Conservation (phyloP, 768 basidiomycete species). For the Tubosaeta brunneosetosa region DNA sequence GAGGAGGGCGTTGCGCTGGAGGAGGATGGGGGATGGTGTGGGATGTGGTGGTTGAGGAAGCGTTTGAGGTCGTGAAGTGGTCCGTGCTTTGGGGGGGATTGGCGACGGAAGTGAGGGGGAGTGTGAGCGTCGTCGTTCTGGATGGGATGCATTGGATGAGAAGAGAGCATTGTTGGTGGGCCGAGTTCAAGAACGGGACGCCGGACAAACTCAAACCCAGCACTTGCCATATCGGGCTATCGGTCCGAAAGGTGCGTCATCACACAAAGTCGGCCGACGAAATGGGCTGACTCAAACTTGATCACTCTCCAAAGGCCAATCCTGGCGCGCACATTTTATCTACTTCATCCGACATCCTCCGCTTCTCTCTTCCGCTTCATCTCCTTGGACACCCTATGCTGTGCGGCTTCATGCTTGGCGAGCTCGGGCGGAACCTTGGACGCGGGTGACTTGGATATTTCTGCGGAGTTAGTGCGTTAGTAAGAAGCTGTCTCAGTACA, state of each 20-base stretch:
- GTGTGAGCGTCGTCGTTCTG: background rate
- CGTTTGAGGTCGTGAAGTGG: conserved; percentile 91
- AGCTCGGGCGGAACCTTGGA: conserved; percentile 86
- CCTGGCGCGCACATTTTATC: background rate
- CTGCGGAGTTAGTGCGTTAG: conserved; percentile 37
- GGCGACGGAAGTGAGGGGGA: conserved; percentile 23
- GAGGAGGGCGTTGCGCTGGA: conserved; percentile 14
- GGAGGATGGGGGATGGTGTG: conserved; percentile 33
- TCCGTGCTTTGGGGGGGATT: conserved; percentile 43
- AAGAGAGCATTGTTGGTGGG: conserved; percentile 32
- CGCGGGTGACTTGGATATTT: conserved; percentile 91
- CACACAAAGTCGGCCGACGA: conserved; percentile 14
- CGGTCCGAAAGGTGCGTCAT: conserved; percentile 19
- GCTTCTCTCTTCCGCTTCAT: conserved; percentile 93
- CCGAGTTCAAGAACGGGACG: background rate
- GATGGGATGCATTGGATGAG: conserved; percentile 33
- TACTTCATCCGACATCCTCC: conserved; percentile 58
- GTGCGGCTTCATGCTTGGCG: conserved; percentile 87
- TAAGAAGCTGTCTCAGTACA: conserved; percentile 11
- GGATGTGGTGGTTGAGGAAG: conserved; percentile 90
- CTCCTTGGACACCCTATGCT: conserved; percentile 85
- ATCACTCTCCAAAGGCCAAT: background rate
- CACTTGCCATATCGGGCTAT: conserved; percentile 13
- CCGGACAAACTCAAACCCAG: conserved; percentile 1
- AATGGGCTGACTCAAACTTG: background rate